phyloP scores from a whole-genome alignment of 2,329 filamentous ascomycete genomes.

The Penicillium aurantiogriseum region DNA sequence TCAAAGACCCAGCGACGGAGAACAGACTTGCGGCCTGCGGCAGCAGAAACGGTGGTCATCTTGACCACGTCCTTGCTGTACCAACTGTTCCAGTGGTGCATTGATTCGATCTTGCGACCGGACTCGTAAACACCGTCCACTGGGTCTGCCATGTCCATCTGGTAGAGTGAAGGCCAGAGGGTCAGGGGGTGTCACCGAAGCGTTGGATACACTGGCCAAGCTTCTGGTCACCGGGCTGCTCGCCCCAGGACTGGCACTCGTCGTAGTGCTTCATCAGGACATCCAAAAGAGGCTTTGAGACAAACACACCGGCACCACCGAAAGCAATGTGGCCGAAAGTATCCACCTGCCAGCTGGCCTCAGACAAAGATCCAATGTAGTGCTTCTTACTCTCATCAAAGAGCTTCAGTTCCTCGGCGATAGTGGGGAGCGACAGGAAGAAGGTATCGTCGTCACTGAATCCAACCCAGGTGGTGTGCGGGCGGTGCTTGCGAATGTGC shows the following conservation, averaged over 20 bases:
- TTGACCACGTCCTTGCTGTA: conserved; percentile 47
- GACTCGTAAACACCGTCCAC: conserved; percentile 46
- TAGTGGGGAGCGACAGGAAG: conserved; percentile 41
- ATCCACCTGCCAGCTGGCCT: conserved; percentile 45
- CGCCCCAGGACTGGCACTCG: conserved; percentile 44
- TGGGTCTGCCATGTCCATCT: conserved; percentile 46
- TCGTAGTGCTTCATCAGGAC: conserved; percentile 40
- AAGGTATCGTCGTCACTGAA: conserved; percentile 48
- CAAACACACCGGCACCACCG: conserved; percentile 46
- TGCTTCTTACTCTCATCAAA: conserved; percentile 42
- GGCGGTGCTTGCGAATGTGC: conserved; percentile 39
- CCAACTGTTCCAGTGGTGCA: conserved; percentile 48
- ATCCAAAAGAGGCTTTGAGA: conserved; percentile 43
- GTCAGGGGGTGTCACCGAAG: conserved; percentile 41
- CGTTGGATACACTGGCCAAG: conserved; percentile 44
- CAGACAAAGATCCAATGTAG: conserved; percentile 45
- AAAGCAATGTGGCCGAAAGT: conserved; percentile 47
- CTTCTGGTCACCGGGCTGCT: conserved; percentile 47
- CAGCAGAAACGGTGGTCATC: conserved; percentile 44
- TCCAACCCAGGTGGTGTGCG: conserved; percentile 43
- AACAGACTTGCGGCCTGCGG: conserved; percentile 42
- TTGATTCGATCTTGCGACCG: conserved; percentile 43
- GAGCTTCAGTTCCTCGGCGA: conserved; percentile 41
- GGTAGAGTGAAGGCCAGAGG: conserved; percentile 44
- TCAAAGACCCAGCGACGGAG: conserved; percentile 48